Base-by-base conservation (phyloP, 2,329 filamentous ascomycete species). In the Cladophialophora bantiana region DNA sequence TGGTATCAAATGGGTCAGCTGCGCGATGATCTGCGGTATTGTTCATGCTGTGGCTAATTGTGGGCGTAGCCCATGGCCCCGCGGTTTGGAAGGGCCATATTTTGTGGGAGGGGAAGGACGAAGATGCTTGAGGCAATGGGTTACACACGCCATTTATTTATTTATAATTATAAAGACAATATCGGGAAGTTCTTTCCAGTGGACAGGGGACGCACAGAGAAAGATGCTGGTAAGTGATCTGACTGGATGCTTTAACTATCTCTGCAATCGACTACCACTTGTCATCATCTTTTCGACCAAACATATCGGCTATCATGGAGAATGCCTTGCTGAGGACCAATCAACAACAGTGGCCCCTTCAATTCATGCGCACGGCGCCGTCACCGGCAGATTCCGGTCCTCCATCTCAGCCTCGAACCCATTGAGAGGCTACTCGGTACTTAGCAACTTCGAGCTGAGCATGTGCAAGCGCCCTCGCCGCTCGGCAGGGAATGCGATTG, bases 51-150 rank as follows among this genome's bases (percentile, higher is more conserved):
- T 90, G 86, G 84, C 57, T 86, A 1, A 79, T 85, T 68, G 82
- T 85, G 32, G 79, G 83, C 6, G 75, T 78, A 13, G 78, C 79
- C 38, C 82, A 86, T 71, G 73, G 85, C 3, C 77, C 78, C 18
- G 86, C 85, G 2, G 77, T 89, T 26, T 74, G 76, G 68, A 79
- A 78, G 18, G 78, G 81, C 52, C 81, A 86, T 57, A 83, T 89
- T 31, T 77, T 88, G 70, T 88, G 82, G 77, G 85, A 85, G 4
- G 86, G 86, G 0, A 86, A 83, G 71, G 86, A 89, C 66, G 86
- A 88, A 71, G 86, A 89, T 70, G 45, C 45, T 5, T 50, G 45
- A 50, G 20, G 26, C 26, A 3, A 26, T 26, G 3, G 20, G 18
- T 26, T 26, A 3, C 4, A 50, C 4, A 50, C 26, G 12, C 13